phyloP scores from a whole-genome alignment of 306 rosid species.

The Calophaca sinica region DNA sequence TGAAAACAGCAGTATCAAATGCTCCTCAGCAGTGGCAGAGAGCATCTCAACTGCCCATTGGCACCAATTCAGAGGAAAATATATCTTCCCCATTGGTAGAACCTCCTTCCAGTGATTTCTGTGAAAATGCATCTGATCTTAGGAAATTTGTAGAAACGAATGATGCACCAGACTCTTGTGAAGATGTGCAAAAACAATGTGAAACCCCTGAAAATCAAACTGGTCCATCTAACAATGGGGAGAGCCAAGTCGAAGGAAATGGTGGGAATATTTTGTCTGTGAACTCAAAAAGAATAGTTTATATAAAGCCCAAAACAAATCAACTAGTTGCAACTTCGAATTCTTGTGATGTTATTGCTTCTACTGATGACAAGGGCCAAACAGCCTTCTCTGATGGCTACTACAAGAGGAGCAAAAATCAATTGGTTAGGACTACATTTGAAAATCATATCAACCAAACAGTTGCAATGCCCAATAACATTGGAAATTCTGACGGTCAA shows the following conservation, averaged over 20 bases:
- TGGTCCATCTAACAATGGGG: slow-evolving; percentile 51
- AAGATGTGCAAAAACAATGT: slow-evolving; percentile 49
- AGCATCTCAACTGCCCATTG: slow-evolving; percentile 52
- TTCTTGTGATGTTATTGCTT: slow-evolving; percentile 56
- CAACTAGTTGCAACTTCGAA: slow-evolving; percentile 85
- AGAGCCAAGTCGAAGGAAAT: slow-evolving; percentile 55
- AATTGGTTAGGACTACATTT: slow-evolving; percentile 75
- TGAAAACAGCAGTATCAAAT: slow-evolving; percentile 49
- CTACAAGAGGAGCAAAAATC: slow-evolving; percentile 88
- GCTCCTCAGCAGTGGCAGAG: slow-evolving; percentile 56
- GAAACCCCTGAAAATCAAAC: slow-evolving; percentile 59
- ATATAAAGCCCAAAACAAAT: slow-evolving; percentile 83
- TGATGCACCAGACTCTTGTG: slow-evolving; percentile 51
- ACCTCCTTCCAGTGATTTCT: slow-evolving; percentile 54
- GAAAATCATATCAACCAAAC: slow-evolving; percentile 60
- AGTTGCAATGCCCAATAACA: slow-evolving; percentile 50
- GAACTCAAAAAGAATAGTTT: slow-evolving; percentile 64
- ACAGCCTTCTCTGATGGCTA: slow-evolving; percentile 70
- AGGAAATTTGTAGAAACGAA: slow-evolving; percentile 47
- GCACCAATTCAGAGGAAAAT: slow-evolving; percentile 51
- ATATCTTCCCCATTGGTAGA: slow-evolving; percentile 52
- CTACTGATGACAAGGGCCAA: slow-evolving; percentile 60
- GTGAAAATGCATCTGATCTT: slow-evolving; percentile 56
- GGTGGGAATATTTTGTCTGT: slow-evolving; percentile 53
- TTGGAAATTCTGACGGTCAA: slow-evolving; percentile 55